phyloP scores from a whole-genome alignment of 768 basidiomycete species.

The Russula sp. region DNA sequence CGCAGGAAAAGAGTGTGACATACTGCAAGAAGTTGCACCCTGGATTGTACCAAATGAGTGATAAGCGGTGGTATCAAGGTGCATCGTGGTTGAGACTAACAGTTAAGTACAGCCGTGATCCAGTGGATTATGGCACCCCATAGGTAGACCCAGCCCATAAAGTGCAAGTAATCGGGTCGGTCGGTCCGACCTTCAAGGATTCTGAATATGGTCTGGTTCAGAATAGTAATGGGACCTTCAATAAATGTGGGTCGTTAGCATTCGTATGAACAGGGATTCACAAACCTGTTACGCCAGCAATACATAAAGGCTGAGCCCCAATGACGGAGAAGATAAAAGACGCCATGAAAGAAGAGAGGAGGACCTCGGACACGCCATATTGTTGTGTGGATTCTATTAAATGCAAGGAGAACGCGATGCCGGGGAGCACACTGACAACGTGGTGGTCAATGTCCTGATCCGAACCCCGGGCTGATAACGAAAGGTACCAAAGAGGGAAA shows the following conservation, averaged over 20 bases:
- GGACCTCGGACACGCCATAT: slow-evolving; percentile 87
- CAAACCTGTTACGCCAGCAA: slow-evolving; percentile 85
- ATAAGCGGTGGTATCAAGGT: slow-evolving; percentile 30
- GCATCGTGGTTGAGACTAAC: slow-evolving; percentile 37
- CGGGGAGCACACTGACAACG: slow-evolving; percentile 67
- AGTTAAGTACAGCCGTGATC: slow-evolving; percentile 76
- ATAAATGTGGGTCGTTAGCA: neutral
- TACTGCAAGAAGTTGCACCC: slow-evolving; percentile 84
- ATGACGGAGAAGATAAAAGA: slow-evolving; percentile 84
- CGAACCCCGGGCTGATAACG: neutral
- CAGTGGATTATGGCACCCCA: slow-evolving; percentile 88
- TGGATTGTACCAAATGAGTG: slow-evolving; percentile 32
- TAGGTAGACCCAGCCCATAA: slow-evolving; percentile 89
- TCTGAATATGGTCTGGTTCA: slow-evolving; percentile 86
- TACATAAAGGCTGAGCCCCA: slow-evolving; percentile 87
- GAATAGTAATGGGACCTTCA: slow-evolving; percentile 83
- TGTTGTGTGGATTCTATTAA: slow-evolving; percentile 86
- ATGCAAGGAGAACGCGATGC: slow-evolving; percentile 88
- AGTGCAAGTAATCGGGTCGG: slow-evolving; percentile 75
- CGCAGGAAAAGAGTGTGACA: slow-evolving; percentile 87
- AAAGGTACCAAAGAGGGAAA: neutral
- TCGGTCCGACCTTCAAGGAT: slow-evolving; percentile 58
- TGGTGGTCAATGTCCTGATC: neutral
- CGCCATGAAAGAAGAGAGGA: slow-evolving; percentile 83
- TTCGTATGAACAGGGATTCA: neutral